phyloP scores from a whole-genome alignment of 192 early-diverging fungal species.

The Backusella westeae region DNA sequence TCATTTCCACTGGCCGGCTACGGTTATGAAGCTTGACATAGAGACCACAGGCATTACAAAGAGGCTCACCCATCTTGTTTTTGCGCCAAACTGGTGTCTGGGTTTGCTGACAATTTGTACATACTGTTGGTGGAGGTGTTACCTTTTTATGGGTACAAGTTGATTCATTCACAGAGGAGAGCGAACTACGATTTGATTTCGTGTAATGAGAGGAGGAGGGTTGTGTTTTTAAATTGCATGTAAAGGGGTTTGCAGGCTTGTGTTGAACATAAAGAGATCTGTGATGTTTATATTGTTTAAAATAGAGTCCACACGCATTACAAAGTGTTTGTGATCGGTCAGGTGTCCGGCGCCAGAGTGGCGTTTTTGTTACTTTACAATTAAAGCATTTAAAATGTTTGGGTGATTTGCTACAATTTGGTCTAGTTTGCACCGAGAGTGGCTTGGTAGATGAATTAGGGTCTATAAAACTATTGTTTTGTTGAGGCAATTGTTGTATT shows the following conservation, averaged over 20 bases:
- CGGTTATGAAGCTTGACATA: conserved; percentile 52
- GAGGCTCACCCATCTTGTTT: conserved; percentile 64
- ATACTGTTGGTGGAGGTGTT: conserved; percentile 22
- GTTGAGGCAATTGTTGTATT: not conserved
- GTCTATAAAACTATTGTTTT: not conserved
- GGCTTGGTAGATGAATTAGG: not conserved
- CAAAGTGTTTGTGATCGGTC: conserved; percentile 81
- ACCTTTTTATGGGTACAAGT: not conserved
- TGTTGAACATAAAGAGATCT: conserved; percentile 56
- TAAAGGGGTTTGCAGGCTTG: conserved; percentile 5
- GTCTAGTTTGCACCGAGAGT: not conserved
- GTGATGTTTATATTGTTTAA: conserved; percentile 85
- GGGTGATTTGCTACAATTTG: not conserved
- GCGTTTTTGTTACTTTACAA: conserved; percentile 79
- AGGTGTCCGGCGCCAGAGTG: conserved; percentile 86
- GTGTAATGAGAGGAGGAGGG: not conserved
- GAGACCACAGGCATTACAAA: conserved; percentile 85
- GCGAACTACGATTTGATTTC: not conserved
- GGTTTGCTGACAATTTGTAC: conserved; percentile 73
- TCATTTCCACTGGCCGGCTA: conserved; percentile 48
- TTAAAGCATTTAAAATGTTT: conserved; percentile 53
- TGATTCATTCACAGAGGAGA: not conserved
- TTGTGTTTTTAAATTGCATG: not conserved
- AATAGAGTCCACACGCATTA: conserved; percentile 95
- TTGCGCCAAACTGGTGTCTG: conserved; percentile 82